Evolutionary conservation across 768 basidiomycete species (phyloP), one percentile per base, ranked within the genome.

Genomic region (Nidula microcarpa): DNA sequence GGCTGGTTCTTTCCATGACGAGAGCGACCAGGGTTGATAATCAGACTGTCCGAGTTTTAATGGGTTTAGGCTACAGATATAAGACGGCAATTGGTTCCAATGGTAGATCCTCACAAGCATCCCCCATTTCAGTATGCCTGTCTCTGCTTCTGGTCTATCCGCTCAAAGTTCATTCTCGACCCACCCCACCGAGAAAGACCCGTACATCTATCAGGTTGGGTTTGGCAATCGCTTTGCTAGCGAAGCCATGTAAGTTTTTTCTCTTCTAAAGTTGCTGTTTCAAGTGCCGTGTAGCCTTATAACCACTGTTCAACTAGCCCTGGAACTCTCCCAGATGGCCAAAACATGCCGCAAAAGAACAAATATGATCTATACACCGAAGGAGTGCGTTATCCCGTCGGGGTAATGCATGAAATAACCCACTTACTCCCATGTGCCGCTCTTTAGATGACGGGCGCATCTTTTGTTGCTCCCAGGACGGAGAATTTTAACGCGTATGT

Each of bases 281-380:
- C 13, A 16, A 32, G 11, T 32, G 45, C 11, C 16, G 45, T 10
- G 30, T 32, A 13, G n/a, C 33, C 3, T 11, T n/a, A 13, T 49
- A 30, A 17, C 23, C 14, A 13, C 3, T 43, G 23, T 50, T 6
- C 14, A 8, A 1, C 5, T 50, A 84, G 83, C 39, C 83, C 84
- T 1, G 80, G 77, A 3, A 72, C 74, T 4, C 75, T 87, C 0
- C 86, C 85, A 0, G 50, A 71, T 14, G 85, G 69, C 0, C 85
- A 86, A 68, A 85, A 86, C 60, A 77, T 65, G 52, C 84, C 85
- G 0, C 85, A 86, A 68, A 81, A 78, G 59, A 70, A 70, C 65
- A 85, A 83, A 60, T 86, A 84, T 62, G 82, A 77, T 51, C 66
- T 87, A 5, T 87, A 86, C 59, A 73, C 76, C 1, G 84, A 86